A percentile compares a stretch with the other conserved stretches of the same genome.
phyloP scores from a whole-genome alignment of 768 basidiomycete genomes.

The Boletus reticuloceps region DNA sequence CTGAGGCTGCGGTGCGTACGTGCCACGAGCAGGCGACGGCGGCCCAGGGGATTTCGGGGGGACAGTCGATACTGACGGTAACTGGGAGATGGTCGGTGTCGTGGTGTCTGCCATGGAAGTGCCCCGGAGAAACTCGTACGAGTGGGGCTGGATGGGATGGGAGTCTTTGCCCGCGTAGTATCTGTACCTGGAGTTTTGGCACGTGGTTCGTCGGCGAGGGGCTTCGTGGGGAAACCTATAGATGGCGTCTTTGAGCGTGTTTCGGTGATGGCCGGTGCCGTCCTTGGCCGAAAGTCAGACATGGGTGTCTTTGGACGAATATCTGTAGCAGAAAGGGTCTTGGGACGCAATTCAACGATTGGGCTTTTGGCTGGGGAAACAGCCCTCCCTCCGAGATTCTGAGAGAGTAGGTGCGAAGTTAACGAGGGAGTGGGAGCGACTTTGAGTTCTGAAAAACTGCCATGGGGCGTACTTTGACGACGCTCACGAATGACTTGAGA shows the following conservation, averaged over 20 bases:
- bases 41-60: conserved; percentile 27
- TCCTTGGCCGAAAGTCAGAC: conserved; percentile 13
- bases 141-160: conserved; percentile 15
- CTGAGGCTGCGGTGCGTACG: conserved; percentile 42
- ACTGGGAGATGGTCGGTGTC: conserved; percentile 32
- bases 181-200: conserved; percentile 20
- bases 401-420: conserved; percentile 18
- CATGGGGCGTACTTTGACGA: conserved; percentile 48
- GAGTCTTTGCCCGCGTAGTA: conserved; percentile 14
- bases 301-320: conserved; percentile 23
- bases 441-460: conserved; percentile 16
- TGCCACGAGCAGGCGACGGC: conserved; percentile 39
- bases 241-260: conserved; percentile 19
- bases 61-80: conserved; percentile 29
- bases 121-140: conserved; percentile 15
- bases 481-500: conserved; percentile 41
- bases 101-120: conserved; percentile 23
- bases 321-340: conserved; percentile 17
- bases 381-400: conserved; percentile 14
- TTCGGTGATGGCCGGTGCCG: conserved; percentile 8
- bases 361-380: conserved; percentile 12
- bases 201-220: conserved; percentile 18
- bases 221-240: conserved; percentile 10
- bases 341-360: conserved; percentile 19
- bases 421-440: conserved; percentile 10